Base-by-base conservation (phyloP, 805 yeast genomes). In the Starmerella bombicola region DNA sequence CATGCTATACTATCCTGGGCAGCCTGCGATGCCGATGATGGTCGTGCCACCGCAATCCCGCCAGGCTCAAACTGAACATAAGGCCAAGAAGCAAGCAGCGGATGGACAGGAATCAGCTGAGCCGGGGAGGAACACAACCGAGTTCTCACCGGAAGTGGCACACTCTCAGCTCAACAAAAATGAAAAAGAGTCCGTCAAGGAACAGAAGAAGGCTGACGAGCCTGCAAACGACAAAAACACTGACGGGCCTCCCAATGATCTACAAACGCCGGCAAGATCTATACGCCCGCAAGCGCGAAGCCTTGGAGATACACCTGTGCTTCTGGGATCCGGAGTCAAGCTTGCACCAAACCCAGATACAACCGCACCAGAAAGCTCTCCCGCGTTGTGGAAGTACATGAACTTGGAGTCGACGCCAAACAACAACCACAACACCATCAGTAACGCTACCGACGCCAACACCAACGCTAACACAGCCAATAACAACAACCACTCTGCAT, bases 321-420 rank as follows among this genome's bases (percentile, higher is more conserved):
- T n/a, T n/a, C 29, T 35, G 12, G 44, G 41, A 19, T 36, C 49
- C 5, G 42, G 35, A 3, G 31, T 43, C 36, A 53, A 51, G 25
- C 55, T 62, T 30, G 64, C 63, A 3, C 64, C 65, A 20, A 25
- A 37, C 16, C 22, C 24, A 57, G 54, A 64, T 62, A 56, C 64
- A 59, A 64, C 62, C 72, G 61, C 63, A 55, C 67, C 65, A 5
- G 69, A 64, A 36, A 73, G 79, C 23, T 82, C 94, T 1, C 97
- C 97, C 1, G 95, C 66, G 15, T 73, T 86, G 44, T 83, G 95
- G 96, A 82, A 80, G 56, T 77, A 82, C 62, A 83, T 86, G 55
- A 95, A 85, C 54, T 76, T 86, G 37, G 63, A 67, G 41, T 65
- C 73, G 30, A 71, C 76, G 3, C 63, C 63, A 3, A 46, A 52